phyloP scores from a whole-genome alignment of 2,329 filamentous ascomycete genomes.

The Ilyonectria mors-panacis region DNA sequence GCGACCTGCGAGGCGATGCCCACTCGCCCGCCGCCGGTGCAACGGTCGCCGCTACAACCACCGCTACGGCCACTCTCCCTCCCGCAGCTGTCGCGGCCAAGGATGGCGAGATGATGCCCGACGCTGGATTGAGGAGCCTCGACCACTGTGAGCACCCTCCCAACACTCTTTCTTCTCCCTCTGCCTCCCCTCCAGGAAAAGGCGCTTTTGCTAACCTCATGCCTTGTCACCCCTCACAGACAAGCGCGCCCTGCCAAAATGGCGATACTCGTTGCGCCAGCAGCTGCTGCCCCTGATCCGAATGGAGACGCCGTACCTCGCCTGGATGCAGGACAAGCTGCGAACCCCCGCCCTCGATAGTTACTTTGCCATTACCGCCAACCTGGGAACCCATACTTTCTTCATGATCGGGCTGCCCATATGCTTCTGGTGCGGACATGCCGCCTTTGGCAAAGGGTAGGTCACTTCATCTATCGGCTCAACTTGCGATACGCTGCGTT shows the following conservation, averaged over 20 bases:
- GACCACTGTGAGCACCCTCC: slow-evolving; percentile 76
- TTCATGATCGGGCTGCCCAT: slow-evolving; percentile 97
- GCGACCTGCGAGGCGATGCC: slow-evolving; percentile 52
- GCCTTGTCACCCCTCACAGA: slow-evolving; percentile 65
- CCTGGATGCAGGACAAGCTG: slow-evolving; percentile 84
- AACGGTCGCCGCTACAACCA: slow-evolving; percentile 32
- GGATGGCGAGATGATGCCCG: slow-evolving; percentile 54
- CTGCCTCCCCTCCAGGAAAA: slow-evolving; percentile 6
- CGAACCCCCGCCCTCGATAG: slow-evolving; percentile 90
- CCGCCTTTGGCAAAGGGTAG: slow-evolving; percentile 88
- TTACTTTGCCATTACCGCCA: slow-evolving; percentile 97
- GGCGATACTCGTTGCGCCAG: slow-evolving; percentile 90
- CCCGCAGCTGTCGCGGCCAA: slow-evolving; percentile 34
- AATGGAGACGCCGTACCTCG: slow-evolving; percentile 96
- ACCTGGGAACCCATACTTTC: slow-evolving; percentile 97
- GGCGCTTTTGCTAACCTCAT: slow-evolving; percentile 27
- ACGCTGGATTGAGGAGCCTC: slow-evolving; percentile 85
- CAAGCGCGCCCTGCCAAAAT: slow-evolving; percentile 84
- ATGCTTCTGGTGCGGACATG: slow-evolving; percentile 96
- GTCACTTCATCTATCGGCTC: slow-evolving; percentile 51
- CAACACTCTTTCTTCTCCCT: background rate
- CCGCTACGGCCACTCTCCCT: slow-evolving; percentile 27
- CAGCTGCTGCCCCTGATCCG: slow-evolving; percentile 87
- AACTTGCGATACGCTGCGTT: slow-evolving; percentile 20
- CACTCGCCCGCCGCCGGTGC: slow-evolving; percentile 44